phyloP scores from a whole-genome alignment of 345 rosid species.

The Eutrema heterophyllum region DNA sequence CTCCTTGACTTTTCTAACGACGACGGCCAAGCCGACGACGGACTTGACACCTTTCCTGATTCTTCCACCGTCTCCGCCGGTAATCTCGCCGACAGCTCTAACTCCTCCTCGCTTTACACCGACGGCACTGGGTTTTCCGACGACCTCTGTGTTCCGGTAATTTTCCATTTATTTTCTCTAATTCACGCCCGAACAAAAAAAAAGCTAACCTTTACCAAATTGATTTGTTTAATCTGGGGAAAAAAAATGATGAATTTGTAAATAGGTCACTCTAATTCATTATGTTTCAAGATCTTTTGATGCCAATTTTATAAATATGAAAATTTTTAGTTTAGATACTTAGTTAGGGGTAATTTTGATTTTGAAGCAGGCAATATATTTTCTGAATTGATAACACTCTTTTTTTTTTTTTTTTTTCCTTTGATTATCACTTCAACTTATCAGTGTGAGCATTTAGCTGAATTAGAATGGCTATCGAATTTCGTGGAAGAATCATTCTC shows the following conservation, averaged over 20 bases:
- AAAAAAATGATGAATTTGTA: neutral
- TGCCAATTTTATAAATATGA: neutral
- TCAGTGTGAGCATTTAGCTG: constrained; percentile 87
- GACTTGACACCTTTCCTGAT: constrained; percentile 35
- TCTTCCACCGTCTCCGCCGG: constrained; percentile 35
- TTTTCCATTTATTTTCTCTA: neutral
- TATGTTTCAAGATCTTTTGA: neutral
- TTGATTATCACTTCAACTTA: neutral
- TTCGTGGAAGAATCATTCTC: constrained; percentile 95
- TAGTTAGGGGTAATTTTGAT: neutral
- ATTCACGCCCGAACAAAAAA: neutral
- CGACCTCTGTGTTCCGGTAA: constrained; percentile 92
- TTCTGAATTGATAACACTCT: neutral
- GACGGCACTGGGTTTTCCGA: constrained; percentile 36
- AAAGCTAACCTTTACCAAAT: neutral
- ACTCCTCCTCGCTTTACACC: constrained; percentile 34
- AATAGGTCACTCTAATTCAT: neutral
- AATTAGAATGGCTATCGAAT: constrained; percentile 96
- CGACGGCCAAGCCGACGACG: constrained; percentile 36
- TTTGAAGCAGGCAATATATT: neutral
- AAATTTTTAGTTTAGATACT: neutral
- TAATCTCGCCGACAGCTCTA: constrained; percentile 18
- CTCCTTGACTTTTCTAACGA: constrained; percentile 79
- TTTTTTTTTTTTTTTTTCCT: neutral
- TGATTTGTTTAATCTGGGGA: neutral